Base-by-base conservation (phyloP, 2,329 filamentous ascomycete genomes). In the Corinectria fuckeliana region DNA sequence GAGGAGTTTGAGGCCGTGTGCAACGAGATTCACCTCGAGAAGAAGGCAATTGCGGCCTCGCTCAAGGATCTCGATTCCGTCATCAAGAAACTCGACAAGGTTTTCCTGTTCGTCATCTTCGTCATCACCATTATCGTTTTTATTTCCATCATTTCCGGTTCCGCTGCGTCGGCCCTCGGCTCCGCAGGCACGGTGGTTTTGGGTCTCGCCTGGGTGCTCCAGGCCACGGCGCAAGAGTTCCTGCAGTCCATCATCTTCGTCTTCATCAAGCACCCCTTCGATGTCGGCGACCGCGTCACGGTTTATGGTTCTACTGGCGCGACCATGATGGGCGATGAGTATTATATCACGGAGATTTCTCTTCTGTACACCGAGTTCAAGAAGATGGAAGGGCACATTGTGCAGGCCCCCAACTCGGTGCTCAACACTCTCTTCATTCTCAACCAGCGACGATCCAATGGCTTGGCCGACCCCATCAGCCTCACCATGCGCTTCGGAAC, bases 361-460 rank as follows among this genome's bases (percentile, higher is more conserved):
- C 83, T 98, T 1, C 83, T 97, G 14, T 98, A 95, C 74, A 98
- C 94, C 13, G 94, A 97, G 72, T 97, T 97, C 81, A 97, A 97
- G 83, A 97, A 97, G 81, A 94, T 97, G 91, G 90, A 97, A 76
- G 94, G 94, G 2, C 93, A 97, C 69, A 90, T 97, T 21, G 94
- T 98, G 0, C 94, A 97, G 76, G 94, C 94, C 1, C 94, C 94
- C 10, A 98, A 98, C 83, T 96, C 91, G 58, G 88, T 97, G 34
- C 85, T 98, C 55, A 98, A 97, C 77, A 92, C 87, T 0, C 83
- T 98, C 0, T 97, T 97, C 77, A 96, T 98, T 63, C 88, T 97
- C 42, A 98, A 98, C 76, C 93, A 97, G 78, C 88, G 94, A 44
- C 90, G 94, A 53, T 96, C 92, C 30, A 93, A 93, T 64, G 91